Base-by-base conservation (phyloP, 2,329 filamentous ascomycete genomes). In the Furcasterigmium sp. region DNA sequence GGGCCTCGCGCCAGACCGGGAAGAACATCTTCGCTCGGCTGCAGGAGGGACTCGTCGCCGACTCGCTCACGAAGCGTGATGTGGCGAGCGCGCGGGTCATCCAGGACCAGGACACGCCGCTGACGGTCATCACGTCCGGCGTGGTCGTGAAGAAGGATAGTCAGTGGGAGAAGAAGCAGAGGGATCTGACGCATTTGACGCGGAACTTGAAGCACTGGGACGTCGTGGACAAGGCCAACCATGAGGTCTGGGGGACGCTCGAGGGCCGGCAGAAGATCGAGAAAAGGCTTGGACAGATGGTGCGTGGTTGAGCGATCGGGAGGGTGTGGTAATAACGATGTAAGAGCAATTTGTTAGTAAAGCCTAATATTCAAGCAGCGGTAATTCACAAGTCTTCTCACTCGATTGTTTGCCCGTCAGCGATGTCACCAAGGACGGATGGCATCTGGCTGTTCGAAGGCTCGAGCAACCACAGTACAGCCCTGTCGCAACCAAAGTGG, bases 1-100 rank as follows among this genome's bases (percentile, higher is more conserved):
- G 80, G 36, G 80, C 82, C 5, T 81, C 89, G 1, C 85, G 89
- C 57, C 88, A 95, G 63, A 76, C 75, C 19, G 87, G 87, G 48
- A 94, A 91, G 61, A 84, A 80, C 60, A 84, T 96, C 62, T 95
- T 94, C 61, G 86, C 90, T 5, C 87, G 91, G 64, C 73, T 98
- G 44, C 93, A 98, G 65, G 93, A 98, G 68, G 91, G 85, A 51
- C 73, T 97, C 1, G 89, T 96, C 25, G 91, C 91, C 1, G 78
- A 83, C 51, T 88, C 87, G 1, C 80, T 97, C 52, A 89, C 89
- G 13, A 85, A 83, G 61, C 87, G 87, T 26, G 93, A 98, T 56
- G 82, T 95, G 15, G 70, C 76, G 36, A 86, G 83, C 46, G 89
- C 89, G 45, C 75, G 85, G 18, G 82, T 84, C 37, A 93, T 97